Conservation (phyloP, 2,329 filamentous ascomycete genomes). For the Cladosporium cucumerinum region DNA sequence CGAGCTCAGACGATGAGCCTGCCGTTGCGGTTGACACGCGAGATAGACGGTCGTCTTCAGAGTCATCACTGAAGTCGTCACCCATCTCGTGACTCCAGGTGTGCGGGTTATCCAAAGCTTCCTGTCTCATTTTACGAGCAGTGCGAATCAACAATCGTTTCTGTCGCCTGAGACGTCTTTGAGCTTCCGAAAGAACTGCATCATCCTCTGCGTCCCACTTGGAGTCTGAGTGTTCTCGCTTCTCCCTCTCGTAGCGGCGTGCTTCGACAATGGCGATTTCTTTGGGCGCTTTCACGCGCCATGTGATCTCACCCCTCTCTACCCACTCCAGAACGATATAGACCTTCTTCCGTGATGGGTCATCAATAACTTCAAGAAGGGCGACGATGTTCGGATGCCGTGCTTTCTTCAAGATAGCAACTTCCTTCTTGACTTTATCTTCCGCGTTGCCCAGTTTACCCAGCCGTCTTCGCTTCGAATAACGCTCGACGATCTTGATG, state of each 20-base stretch:
- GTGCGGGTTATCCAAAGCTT: conserved; percentile 49
- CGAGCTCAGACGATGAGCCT: conserved; percentile 18
- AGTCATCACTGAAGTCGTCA: conserved; percentile 36
- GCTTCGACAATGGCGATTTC: conserved; percentile 83
- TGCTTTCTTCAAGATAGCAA: conserved; percentile 97
- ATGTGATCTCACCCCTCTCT: conserved; percentile 87
- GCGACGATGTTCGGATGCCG: conserved; percentile 96
- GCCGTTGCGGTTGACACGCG: conserved; percentile 36
- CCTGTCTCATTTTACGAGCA: conserved; percentile 24
- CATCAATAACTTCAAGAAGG: conserved; percentile 93
- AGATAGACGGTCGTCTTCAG: conserved; percentile 36
- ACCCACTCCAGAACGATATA: conserved; percentile 97
- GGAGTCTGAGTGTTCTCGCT: conserved; percentile 47
- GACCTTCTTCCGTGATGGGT: conserved; percentile 93
- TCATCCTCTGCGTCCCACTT: conserved; percentile 43
- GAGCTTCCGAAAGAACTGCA: conserved; percentile 44
- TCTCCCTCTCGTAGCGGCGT: conserved; percentile 71
- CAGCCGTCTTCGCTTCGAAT: conserved; percentile 88
- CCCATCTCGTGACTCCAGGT: conserved; percentile 86
- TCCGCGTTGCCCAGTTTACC: conserved; percentile 68
- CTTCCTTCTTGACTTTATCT: conserved; percentile 89
- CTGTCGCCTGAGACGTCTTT: conserved; percentile 54
- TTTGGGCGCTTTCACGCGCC: conserved; percentile 83
- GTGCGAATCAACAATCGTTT: conserved; percentile 29
- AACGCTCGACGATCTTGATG: conserved; percentile 97